A percentile compares a stretch with the other conserved stretches of the same genome.
Evolutionary conservation across 2,329 filamentous ascomycete genomes (phyloP).

Genomic region (Chaetomiaceae sp.): DNA sequence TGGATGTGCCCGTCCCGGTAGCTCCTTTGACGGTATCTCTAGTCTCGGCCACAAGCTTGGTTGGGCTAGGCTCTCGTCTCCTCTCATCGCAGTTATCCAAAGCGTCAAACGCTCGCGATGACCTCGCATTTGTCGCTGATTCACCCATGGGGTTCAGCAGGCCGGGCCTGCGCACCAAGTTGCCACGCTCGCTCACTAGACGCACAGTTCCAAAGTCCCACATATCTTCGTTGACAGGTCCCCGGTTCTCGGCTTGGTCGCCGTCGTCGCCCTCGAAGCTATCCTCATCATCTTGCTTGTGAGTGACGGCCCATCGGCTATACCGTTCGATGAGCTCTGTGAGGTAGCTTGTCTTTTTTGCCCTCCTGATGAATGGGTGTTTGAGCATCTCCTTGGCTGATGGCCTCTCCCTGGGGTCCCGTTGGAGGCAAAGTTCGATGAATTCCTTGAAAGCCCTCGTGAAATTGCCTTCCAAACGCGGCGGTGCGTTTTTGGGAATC

Average conservation of each 20-base stretch:
- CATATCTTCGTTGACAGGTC: slow-evolving; percentile 68
- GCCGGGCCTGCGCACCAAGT: slow-evolving; percentile 51
- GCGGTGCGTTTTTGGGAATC: slow-evolving; percentile 90
- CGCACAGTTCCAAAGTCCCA: slow-evolving; percentile 98
- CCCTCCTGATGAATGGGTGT: slow-evolving; percentile 83
- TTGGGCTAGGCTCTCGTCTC: slow-evolving; percentile 47
- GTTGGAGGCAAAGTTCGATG: slow-evolving; percentile 75
- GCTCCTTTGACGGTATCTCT: slow-evolving; percentile 52
- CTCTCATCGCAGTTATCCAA: slow-evolving; percentile 50
- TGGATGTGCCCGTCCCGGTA: slow-evolving; percentile 45
- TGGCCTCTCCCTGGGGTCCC: slow-evolving; percentile 85
- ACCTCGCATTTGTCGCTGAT: slow-evolving; percentile 71
- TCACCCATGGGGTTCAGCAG: slow-evolving; percentile 72
- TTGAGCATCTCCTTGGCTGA: slow-evolving; percentile 81
- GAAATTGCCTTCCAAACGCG: slow-evolving; percentile 74
- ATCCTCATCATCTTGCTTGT: slow-evolving; percentile 69
- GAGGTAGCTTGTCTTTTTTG: slow-evolving; percentile 93
- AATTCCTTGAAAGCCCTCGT: slow-evolving; percentile 82
- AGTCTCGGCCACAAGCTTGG: slow-evolving; percentile 44
- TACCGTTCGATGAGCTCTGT: slow-evolving; percentile 93
- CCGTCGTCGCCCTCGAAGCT: slow-evolving; percentile 54
- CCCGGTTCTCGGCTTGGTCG: slow-evolving; percentile 36
- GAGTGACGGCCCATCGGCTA: slow-evolving; percentile 77
- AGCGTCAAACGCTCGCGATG: slow-evolving; percentile 48
- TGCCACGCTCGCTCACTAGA: slow-evolving; percentile 65